Conservation (phyloP, 495 filamentous ascomycete species). For the Peziza echinospora region DNA sequence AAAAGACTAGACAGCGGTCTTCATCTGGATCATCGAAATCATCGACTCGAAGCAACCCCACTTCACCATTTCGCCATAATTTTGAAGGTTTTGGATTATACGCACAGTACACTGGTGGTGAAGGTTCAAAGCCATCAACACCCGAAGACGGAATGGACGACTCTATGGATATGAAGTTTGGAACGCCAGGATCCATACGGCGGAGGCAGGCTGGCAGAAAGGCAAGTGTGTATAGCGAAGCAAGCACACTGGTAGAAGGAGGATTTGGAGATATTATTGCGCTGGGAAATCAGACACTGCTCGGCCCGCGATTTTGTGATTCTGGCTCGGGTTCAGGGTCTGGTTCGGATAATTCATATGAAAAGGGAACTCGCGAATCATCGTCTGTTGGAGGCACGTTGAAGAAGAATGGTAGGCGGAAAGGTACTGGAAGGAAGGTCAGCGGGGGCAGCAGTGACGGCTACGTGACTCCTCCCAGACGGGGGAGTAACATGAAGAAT, state of each 20-base stretch:
- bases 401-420: constrained; percentile 1
- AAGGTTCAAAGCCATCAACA: background rate
- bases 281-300: background rate
- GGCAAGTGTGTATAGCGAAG: background rate
- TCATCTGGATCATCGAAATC: background rate
- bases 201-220: too few relatives aligned
- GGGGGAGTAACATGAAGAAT: constrained; percentile 6
- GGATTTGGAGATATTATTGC: background rate
- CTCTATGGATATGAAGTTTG: too few relatives aligned
- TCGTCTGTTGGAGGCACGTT: constrained; percentile 1
- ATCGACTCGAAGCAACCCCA: background rate
- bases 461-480: constrained; percentile 5
- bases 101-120: background rate
- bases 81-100: background rate
- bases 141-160: background rate
- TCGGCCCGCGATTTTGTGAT: background rate
- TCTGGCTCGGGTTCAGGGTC: background rate
- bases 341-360: background rate
- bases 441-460: background rate
- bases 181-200: too few relatives aligned
- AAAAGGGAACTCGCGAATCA: background rate
- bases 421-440: constrained; percentile 7
- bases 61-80: background rate
- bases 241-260: background rate
- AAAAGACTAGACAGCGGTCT: background rate